phyloP scores from a whole-genome alignment of 192 early-diverging fungal genomes.

The Coemansia interrupta region DNA sequence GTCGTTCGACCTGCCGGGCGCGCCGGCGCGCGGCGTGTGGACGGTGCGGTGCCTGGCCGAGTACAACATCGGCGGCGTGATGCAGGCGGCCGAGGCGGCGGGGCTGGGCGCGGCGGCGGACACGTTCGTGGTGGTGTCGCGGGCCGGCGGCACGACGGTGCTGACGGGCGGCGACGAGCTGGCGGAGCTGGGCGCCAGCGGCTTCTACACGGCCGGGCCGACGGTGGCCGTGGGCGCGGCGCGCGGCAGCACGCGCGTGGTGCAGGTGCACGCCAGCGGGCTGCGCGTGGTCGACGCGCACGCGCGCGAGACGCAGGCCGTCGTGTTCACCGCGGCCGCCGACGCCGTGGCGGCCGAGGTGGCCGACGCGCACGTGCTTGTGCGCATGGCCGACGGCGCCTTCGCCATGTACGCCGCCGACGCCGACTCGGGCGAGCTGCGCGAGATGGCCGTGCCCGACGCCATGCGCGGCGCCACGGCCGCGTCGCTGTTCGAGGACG shows the following conservation, averaged over 20 bases:
- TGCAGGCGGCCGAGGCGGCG: slow-evolving; percentile 35
- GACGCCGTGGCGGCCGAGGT: slow-evolving; percentile 71
- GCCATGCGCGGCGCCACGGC: slow-evolving; percentile 3
- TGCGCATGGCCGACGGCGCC: slow-evolving; percentile 64
- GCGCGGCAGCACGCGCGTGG: slow-evolving; percentile 64
- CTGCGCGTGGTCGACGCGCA: slow-evolving; percentile 65
- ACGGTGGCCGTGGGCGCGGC: slow-evolving; percentile 77
- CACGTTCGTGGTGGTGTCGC: slow-evolving; percentile 45
- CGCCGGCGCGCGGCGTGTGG: slow-evolving; percentile 43
- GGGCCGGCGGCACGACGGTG: slow-evolving; percentile 50
- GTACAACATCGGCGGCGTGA: slow-evolving; percentile 49
- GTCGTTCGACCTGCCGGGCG: slow-evolving; percentile 54
- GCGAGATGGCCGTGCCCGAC: slow-evolving; percentile 11
- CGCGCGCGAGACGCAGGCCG: slow-evolving; percentile 31
- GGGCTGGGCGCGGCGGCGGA: slow-evolving; percentile 27
- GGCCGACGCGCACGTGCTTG: slow-evolving; percentile 75
- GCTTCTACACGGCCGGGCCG: slow-evolving; percentile 70
- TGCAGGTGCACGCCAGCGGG: slow-evolving; percentile 80
- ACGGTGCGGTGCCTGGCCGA: slow-evolving; percentile 32
- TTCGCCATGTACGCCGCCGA: slow-evolving; percentile 61
- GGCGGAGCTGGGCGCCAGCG: slow-evolving; percentile 64
- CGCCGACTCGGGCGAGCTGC: slow-evolving; percentile 34
- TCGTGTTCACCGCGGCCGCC: slow-evolving; percentile 18
- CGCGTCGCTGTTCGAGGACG: slow-evolving; percentile 40
- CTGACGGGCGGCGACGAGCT: slow-evolving; percentile 80